Conservation (phyloP, 2,329 filamentous ascomycete species). For the Ceratocystis albifundus region DNA sequence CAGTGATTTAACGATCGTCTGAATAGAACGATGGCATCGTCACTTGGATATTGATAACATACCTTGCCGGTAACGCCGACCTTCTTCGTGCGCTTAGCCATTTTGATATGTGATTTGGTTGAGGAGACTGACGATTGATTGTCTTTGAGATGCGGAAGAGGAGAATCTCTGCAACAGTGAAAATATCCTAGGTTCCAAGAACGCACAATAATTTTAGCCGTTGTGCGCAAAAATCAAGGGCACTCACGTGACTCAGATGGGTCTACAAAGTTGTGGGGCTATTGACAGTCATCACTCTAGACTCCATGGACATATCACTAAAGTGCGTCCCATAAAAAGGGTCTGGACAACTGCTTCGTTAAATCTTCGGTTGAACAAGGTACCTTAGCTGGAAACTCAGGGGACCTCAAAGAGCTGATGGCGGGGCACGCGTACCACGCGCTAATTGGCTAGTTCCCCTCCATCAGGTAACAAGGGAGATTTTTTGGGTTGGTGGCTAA, state of each 20-base stretch:
- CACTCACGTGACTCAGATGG: conserved; percentile 22
- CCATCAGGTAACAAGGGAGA: conserved; percentile 20
- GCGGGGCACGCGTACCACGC: conserved; percentile 23
- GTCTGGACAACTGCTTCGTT: not conserved
- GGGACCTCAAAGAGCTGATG: conserved; percentile 21
- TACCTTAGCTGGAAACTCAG: conserved; percentile 15
- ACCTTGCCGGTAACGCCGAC: conserved; percentile 74
- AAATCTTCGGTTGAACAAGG: not conserved
- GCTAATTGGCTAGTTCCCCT: conserved; percentile 23
- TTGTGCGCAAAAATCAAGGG: conserved; percentile 23
- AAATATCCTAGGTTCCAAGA: conserved; percentile 22
- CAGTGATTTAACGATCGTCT: not conserved
- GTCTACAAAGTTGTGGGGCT: conserved; percentile 14
- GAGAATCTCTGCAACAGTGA: conserved; percentile 21
- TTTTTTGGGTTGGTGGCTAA: conserved; percentile 19
- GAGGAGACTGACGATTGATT: conserved; percentile 22
- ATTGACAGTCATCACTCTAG: conserved; percentile 14
- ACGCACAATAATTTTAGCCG: conserved; percentile 22
- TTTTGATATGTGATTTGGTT: conserved; percentile 45
- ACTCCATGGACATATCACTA: not conserved
- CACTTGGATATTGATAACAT: conserved; percentile 28
- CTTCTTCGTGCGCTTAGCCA: conserved; percentile 95
- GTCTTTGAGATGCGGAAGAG: conserved; percentile 25
- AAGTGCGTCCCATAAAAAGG: conserved; percentile 7
- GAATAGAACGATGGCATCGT: conserved; percentile 10